phyloP scores from a whole-genome alignment of 2,329 filamentous ascomycete genomes.

The Fonsecaea pedrosoi region DNA sequence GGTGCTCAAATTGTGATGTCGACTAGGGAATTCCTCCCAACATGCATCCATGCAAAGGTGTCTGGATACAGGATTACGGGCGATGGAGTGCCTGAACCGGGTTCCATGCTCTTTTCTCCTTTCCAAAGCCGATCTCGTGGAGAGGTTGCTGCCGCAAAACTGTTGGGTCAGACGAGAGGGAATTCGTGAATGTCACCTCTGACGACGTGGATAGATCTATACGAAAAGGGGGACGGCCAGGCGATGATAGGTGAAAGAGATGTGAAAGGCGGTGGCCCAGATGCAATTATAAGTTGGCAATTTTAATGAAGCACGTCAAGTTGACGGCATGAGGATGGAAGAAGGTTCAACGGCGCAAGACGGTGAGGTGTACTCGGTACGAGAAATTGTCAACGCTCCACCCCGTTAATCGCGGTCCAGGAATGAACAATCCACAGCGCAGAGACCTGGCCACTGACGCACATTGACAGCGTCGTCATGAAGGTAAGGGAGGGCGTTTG shows the following conservation, averaged over 20 bases:
- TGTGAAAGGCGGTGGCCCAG: not conserved
- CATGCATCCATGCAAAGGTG: not conserved
- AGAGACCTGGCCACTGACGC: not conserved
- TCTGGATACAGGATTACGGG: not conserved
- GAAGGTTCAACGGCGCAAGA: not conserved
- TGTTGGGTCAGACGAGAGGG: not conserved
- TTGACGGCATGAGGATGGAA: not conserved
- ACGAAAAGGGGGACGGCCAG: not conserved
- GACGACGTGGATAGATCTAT: not conserved
- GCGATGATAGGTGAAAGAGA: not conserved
- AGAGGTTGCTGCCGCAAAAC: not conserved
- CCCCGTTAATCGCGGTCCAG: not conserved
- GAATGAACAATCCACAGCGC: not conserved
- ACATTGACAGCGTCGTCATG: not conserved
- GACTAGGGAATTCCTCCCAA: not conserved
- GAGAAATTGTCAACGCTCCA: not conserved
- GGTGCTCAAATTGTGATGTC: not conserved
- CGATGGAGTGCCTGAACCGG: not conserved
- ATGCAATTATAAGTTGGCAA: not conserved
- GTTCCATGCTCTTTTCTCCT: not conserved
- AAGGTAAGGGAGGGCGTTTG: not conserved
- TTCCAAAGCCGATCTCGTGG: not conserved
- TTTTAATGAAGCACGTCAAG: not conserved
- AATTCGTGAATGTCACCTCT: not conserved
- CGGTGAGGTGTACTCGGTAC: not conserved